These are phyloP conservation scores for Ceratocystis harringtonii DNA, from an alignment of 2,329 filamentous ascomycete species.

Conservation along the genomic window DNA sequence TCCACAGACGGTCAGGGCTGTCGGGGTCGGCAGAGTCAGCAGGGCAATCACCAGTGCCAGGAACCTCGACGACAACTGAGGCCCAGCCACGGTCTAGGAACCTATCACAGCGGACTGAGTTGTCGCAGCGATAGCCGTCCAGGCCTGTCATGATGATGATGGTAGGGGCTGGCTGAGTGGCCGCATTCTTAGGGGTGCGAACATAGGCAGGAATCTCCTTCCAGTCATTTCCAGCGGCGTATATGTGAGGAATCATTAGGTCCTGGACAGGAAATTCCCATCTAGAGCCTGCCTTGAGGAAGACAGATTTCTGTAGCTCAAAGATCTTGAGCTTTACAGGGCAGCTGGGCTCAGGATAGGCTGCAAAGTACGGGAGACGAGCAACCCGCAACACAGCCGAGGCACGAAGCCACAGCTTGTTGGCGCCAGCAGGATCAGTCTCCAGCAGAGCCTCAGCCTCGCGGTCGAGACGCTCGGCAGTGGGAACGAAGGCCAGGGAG, in stretches of 20 bases:
- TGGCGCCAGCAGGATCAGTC: slow-evolving; percentile 38
- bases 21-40: slow-evolving; percentile 45
- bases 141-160: slow-evolving; percentile 46
- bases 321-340: slow-evolving; percentile 46
- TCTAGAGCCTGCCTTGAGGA: slow-evolving; percentile 38
- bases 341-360: slow-evolving; percentile 27
- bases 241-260: slow-evolving; percentile 43
- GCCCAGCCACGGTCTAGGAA: slow-evolving; percentile 50
- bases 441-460: slow-evolving; percentile 36
- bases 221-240: slow-evolving; percentile 36
- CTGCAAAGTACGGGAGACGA: slow-evolving; percentile 46
- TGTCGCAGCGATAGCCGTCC: slow-evolving; percentile 49
- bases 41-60: slow-evolving; percentile 42
- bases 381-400: slow-evolving; percentile 60
- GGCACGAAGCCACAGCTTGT: slow-evolving; percentile 51
- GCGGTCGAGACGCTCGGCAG: slow-evolving; percentile 40
- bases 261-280: slow-evolving; percentile 48
- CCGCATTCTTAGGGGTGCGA: slow-evolving; percentile 36
- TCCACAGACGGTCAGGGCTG: slow-evolving; percentile 46
- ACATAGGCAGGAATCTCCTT: slow-evolving; percentile 48
- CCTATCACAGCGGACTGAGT: slow-evolving; percentile 44
- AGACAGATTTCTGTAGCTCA: slow-evolving; percentile 48
- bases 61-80: slow-evolving; percentile 42
- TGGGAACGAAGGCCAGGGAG: slow-evolving; percentile 46
- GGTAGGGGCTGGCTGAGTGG: slow-evolving; percentile 27